Percentiles rank a stretch among this genome's conserved stretches.
phyloP scores from a whole-genome alignment of 148 eudicot genomes.

The Mesembryanthemum crystallinum region DNA sequence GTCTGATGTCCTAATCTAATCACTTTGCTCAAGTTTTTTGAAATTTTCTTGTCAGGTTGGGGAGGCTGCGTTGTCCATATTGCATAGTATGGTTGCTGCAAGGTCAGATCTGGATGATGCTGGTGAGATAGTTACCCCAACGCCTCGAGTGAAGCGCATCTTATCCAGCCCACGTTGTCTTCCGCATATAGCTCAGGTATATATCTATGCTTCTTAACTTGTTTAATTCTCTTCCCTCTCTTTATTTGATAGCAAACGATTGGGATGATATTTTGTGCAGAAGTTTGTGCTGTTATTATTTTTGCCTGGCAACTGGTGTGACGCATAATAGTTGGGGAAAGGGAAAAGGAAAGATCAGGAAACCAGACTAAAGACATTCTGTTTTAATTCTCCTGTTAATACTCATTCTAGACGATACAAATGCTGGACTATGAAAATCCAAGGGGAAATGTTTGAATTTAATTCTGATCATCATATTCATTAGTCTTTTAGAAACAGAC shows the following conservation, averaged over 20 bases:
- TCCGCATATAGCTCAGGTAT: conserved; percentile 97
- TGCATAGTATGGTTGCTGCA: conserved; percentile 97
- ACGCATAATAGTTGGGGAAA: neutral
- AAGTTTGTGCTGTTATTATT: neutral
- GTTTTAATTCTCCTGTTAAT: no score
- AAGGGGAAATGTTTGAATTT: no score
- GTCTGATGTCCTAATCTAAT: neutral
- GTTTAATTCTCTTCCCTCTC: neutral
- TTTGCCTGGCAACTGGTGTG: no score
- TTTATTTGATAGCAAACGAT: neutral
- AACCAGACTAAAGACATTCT: no score
- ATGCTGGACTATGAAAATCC: no score
- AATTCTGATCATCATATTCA: no score
- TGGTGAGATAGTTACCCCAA: conserved; percentile 97
- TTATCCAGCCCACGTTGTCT: conserved; percentile 96
- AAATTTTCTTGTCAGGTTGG: conserved; percentile 59
- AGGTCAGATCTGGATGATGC: conserved; percentile 99
- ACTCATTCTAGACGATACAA: no score
- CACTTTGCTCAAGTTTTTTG: neutral
- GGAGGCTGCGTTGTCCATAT: conserved; percentile 75
- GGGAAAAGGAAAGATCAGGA: neutral
- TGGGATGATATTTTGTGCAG: neutral
- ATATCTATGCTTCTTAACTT: conserved; percentile 7
- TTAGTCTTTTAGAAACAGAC: no score
- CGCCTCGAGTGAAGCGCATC: conserved; percentile 93